Base-by-base conservation (phyloP, 768 basidiomycete species). In the Pleurotus pulmonarius region DNA sequence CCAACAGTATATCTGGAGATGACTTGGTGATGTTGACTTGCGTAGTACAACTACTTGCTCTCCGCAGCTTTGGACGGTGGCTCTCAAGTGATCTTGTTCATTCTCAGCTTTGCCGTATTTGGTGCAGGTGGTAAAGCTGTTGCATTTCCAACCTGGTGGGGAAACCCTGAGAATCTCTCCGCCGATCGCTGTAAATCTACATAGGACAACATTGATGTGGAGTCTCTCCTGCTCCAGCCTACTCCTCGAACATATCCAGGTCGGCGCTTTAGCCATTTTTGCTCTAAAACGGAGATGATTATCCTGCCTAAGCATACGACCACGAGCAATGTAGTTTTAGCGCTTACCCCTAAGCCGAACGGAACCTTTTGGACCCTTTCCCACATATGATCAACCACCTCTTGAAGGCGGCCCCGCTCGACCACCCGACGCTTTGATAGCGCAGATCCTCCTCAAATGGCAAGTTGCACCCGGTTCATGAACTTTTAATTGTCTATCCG, bases 41-140 rank as follows among this genome's bases (percentile, higher is more conserved):
- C 41, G 20, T 7, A 44, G 41, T 74, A 75, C 66, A 75, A 78
- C 63, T 77, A 76, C 63, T 67, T 80, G 45, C 66, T 75, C 9
- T 75, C 73, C n/a, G 76, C 78, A 6, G 78, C 78, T n/a, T 67
- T 78, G 29, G 78, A 79, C 58, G 80, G 77, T 12, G 78, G 79
- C 12, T 70, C 71, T 40, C 78, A 77, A 53, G 73, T 80, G 56
- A 77, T 80, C 53, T 64, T 79, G 12, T 80, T 80, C 68, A 78
- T 80, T 56, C 70, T 79, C 49, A 74, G 73, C 44, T 65, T 76
- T 56, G 62, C 63, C 4, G 62, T 67, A 13, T 69, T 70, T 39
- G 71, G 71, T 15, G 79, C 78, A 11, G 74, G 76, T 51, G 73
- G 75, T 4, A 71, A 72, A 15, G 71, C 70, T 3, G 66, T 80